A percentile compares a stretch with the other conserved stretches of the same genome.
phyloP scores from a whole-genome alignment of 345 rosid species.

The Populus davidiana region DNA sequence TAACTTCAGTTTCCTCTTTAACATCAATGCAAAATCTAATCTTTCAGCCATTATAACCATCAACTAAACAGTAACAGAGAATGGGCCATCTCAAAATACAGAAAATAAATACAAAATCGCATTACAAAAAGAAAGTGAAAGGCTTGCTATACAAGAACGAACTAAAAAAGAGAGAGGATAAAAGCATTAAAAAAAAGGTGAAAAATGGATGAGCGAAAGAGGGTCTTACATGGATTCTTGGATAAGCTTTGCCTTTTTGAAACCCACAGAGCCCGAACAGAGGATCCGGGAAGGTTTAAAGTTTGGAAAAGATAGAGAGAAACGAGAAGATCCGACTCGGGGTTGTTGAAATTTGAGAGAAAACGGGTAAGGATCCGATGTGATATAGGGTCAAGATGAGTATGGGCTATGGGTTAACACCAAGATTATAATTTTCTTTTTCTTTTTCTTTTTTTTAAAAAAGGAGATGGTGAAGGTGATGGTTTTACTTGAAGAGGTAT shows the following conservation, averaged over 20 bases:
- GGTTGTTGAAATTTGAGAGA: slow-evolving; percentile 8
- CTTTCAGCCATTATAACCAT: not conserved
- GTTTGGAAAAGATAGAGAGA: slow-evolving; percentile 10
- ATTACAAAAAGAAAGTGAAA: not conserved
- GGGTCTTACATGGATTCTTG: slow-evolving; percentile 15
- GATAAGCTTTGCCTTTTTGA: not conserved
- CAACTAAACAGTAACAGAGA: not conserved
- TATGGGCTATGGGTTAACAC: slow-evolving; percentile 10
- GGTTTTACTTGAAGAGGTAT: not conserved
- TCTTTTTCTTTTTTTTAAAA: too few species aligned
- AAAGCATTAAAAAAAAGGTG: not conserved
- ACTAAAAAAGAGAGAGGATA: not conserved
- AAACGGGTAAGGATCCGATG: slow-evolving; percentile 13
- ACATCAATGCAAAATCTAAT: not conserved
- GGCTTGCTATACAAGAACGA: not conserved
- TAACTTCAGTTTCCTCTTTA: not conserved
- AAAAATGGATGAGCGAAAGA: not conserved
- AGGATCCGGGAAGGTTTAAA: slow-evolving; percentile 54
- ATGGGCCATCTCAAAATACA: not conserved
- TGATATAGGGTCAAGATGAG: slow-evolving; percentile 1
- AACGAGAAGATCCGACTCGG: slow-evolving; percentile 27
- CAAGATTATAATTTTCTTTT: not conserved
- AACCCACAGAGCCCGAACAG: slow-evolving; percentile 31
- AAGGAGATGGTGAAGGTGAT: not conserved
- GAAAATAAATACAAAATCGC: not conserved